These are phyloP conservation scores for Alnus glutinosa DNA, from an alignment of 306 rosid genomes.

Conservation along the genomic window DNA sequence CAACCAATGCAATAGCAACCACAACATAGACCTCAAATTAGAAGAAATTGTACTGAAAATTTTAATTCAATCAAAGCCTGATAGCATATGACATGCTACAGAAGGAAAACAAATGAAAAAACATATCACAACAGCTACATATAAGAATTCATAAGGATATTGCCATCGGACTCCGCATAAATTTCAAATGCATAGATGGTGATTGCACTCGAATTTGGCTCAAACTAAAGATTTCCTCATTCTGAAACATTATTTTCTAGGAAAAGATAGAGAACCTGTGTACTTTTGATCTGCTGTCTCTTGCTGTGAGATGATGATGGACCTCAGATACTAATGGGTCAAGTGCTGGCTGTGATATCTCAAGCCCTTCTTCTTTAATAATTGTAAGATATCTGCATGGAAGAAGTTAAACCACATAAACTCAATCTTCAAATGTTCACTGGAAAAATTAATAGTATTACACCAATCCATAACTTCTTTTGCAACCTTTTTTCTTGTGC, in stretches of 20 bases:
- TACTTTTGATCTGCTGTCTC: conserved; percentile 8
- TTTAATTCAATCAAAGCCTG: not conserved
- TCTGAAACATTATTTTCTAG: not conserved
- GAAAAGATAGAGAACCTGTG: conserved; percentile 23
- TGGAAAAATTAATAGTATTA: not conserved
- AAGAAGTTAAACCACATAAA: not conserved
- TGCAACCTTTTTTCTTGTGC: too few relatives aligned
- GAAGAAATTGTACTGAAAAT: not conserved
- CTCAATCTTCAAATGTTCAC: not conserved
- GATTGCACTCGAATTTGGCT: too few relatives aligned
- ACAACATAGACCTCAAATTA: not conserved
- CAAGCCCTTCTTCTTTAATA: conserved; percentile 32
- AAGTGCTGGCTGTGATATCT: conserved; percentile 40
- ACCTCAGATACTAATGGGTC: conserved; percentile 25
- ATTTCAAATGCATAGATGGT: not conserved
- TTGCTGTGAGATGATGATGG: conserved; percentile 29
- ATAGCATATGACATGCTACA: not conserved
- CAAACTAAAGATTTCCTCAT: not conserved
- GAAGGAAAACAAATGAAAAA: not conserved
- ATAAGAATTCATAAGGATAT: not conserved
- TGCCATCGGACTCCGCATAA: not conserved
- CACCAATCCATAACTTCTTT: not conserved
- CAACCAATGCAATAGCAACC: not conserved
- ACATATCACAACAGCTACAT: not conserved
- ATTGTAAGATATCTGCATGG: conserved; percentile 21